These are phyloP conservation scores for Centella asiatica DNA, from an alignment of 129 eudicot genomes.

Conservation along the genomic window DNA sequence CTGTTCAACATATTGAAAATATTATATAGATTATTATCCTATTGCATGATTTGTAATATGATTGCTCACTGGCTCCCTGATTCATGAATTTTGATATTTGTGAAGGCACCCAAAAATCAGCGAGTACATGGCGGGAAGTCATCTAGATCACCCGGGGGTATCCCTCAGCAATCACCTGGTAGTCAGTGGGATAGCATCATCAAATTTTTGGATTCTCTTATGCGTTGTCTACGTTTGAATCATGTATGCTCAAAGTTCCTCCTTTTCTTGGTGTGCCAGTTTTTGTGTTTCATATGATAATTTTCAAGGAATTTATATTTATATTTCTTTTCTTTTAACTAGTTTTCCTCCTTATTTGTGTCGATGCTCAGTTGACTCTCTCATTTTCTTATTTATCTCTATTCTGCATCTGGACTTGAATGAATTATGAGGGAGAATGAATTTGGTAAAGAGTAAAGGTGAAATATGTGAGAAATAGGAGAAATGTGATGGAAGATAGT, in stretches of 20 bases:
- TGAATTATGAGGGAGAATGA: too few relatives aligned
- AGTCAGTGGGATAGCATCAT: slow-evolving; percentile 96
- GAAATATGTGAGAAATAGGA: too few relatives aligned
- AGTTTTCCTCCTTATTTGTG: too few relatives aligned
- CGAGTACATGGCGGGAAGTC: slow-evolving; percentile 89
- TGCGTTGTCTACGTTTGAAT: slow-evolving; percentile 72
- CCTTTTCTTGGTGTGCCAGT: background rate
- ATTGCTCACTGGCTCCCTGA: slow-evolving; percentile 1
- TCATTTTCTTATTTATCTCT: too few relatives aligned
- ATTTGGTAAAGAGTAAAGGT: too few relatives aligned
- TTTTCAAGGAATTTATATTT: too few relatives aligned
- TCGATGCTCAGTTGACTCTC: too few relatives aligned
- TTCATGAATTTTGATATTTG: slow-evolving; percentile 1
- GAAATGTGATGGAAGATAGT: too few relatives aligned
- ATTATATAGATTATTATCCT: too few relatives aligned
- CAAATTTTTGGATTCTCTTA: slow-evolving; percentile 85
- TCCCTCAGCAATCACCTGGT: slow-evolving; percentile 61
- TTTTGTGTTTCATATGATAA: background rate
- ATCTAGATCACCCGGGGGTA: slow-evolving; percentile 65
- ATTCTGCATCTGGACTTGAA: too few relatives aligned
- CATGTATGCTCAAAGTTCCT: slow-evolving; percentile 43
- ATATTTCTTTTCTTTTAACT: too few relatives aligned
- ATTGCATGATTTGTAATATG: background rate
- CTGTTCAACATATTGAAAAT: too few relatives aligned
- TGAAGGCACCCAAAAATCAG: slow-evolving; percentile 81